phyloP scores from a whole-genome alignment of 129 eudicot species.

The Pseudognaphalium luteoalbum region DNA sequence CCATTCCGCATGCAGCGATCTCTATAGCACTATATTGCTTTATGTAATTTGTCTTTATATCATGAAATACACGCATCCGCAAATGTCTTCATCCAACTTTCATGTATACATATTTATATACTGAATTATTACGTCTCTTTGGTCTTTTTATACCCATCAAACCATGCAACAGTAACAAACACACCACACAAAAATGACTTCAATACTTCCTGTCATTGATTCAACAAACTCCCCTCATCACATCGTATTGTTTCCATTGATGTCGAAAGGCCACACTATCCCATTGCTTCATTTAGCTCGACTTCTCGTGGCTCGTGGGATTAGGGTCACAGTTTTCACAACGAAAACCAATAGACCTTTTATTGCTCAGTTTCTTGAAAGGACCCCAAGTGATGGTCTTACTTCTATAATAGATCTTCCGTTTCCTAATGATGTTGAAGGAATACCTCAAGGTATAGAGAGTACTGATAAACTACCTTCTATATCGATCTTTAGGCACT shows the following conservation, averaged over 20 bases:
- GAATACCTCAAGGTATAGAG: conserved; percentile 53
- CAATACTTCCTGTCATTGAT: neutral
- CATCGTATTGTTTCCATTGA: conserved; percentile 65
- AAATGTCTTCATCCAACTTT: conserved; percentile 11
- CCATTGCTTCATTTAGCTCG: conserved; percentile 60
- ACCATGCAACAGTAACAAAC: neutral
- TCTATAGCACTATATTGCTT: neutral
- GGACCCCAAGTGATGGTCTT: neutral
- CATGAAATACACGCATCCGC: neutral
- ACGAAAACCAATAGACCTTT: conserved; percentile 62
- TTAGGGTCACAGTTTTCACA: conserved; percentile 58
- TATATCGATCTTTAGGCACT: conserved; percentile 55
- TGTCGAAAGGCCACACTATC: conserved; percentile 86
- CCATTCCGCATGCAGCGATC: neutral
- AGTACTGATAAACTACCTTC: conserved; percentile 81
- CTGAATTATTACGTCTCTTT: neutral
- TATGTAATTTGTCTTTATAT: neutral
- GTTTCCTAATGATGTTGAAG: conserved; percentile 42
- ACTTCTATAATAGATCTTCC: conserved; percentile 41
- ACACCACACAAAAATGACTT: conserved; percentile 21
- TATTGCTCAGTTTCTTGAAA: conserved; percentile 41
- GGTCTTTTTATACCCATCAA: neutral
- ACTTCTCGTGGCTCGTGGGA: conserved; percentile 42
- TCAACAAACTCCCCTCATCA: conserved; percentile 29
- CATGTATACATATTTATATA: neutral